Percentiles rank a stretch among this genome's conserved stretches.
Evolutionary conservation across 108 stramenopile genomes (phyloP).

Genomic region (Nannochloropsis oceanica): DNA sequence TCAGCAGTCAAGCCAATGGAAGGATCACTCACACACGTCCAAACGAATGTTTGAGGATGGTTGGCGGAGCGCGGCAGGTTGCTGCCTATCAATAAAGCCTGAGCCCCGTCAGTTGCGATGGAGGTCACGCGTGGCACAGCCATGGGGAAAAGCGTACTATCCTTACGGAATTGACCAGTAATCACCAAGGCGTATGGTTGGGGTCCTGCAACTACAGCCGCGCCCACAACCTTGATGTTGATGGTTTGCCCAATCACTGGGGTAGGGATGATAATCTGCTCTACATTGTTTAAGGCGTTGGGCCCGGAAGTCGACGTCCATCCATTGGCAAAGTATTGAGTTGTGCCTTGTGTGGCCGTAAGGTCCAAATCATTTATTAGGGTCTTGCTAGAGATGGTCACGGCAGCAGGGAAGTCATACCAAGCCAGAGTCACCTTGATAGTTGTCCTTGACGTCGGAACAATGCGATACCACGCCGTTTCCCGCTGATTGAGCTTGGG

Average conservation of each 20-base stretch:
- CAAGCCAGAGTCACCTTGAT: conserved; percentile 46
- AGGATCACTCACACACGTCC: not conserved
- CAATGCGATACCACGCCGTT: not conserved
- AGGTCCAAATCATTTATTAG: conserved; percentile 50
- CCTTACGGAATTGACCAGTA: not conserved
- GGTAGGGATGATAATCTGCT: conserved; percentile 15
- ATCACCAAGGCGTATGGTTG: not conserved
- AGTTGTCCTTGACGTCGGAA: not conserved
- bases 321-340: conserved; percentile 29
- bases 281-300: conserved; percentile 30
- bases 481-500: not conserved
- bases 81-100: not conserved
- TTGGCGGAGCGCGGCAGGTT: not conserved
- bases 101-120: not conserved
- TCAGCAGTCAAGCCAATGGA: not conserved
- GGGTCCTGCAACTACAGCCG: not conserved
- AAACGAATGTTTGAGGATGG: not conserved
- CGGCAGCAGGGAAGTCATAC: conserved; percentile 42
- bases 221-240: not conserved
- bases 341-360: not conserved
- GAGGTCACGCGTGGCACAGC: not conserved
- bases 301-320: not conserved
- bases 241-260: not conserved
- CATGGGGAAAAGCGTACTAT: not conserved
- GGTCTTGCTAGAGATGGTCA: conserved; percentile 31